Base-by-base conservation (phyloP, 768 basidiomycete species). In the Fomitopsis serialis region DNA sequence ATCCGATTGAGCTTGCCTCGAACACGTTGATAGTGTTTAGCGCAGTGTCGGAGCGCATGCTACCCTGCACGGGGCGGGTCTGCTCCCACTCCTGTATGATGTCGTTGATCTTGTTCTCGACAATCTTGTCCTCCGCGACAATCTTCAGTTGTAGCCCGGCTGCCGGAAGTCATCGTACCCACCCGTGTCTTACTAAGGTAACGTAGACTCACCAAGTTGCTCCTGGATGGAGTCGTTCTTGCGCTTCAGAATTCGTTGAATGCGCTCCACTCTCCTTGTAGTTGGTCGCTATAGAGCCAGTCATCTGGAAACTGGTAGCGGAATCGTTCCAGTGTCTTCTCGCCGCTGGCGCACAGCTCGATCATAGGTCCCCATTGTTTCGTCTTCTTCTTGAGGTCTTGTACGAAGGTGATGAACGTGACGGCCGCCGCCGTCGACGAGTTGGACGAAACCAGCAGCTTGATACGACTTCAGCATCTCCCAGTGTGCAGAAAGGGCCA, bases 171-270 rank as follows among this genome's bases (percentile, higher is more conserved):
- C 24, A 24, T 37, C 37, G 3, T 32, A 3, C 35, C n/a, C n/a
- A n/a, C n/a, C n/a, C 43, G 29, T 29, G 25, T 17, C 37, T n/a
- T 15, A 34, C 15, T 13, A 11, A 42, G 22, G 2, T 12, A 29
- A 7, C 7, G 35, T 10, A 23, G 10, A 51, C 81, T 54, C 68
- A 95, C 95, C 90, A 42, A 98, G 80, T 67, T 99, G 97, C 71
- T 98, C 95, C 73, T 98, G 93, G 63, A 99, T 99, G 24, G 92
- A 91, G 66, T 94, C 94, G 60, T 94, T 96, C 84, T 98, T 98
- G 62, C 97, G 78, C 76, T 93, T 93, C 68, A 99, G 75, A 54
- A 98, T 98, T 98, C 96, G 59, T 94, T 92, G 74, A 95, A 98
- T 25, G 96, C 94, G 65, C 90, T 90, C 97, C 97, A 99, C 74